These are phyloP conservation scores for Suillus spraguei DNA, from an alignment of 768 basidiomycete species.

Conservation along the genomic window DNA sequence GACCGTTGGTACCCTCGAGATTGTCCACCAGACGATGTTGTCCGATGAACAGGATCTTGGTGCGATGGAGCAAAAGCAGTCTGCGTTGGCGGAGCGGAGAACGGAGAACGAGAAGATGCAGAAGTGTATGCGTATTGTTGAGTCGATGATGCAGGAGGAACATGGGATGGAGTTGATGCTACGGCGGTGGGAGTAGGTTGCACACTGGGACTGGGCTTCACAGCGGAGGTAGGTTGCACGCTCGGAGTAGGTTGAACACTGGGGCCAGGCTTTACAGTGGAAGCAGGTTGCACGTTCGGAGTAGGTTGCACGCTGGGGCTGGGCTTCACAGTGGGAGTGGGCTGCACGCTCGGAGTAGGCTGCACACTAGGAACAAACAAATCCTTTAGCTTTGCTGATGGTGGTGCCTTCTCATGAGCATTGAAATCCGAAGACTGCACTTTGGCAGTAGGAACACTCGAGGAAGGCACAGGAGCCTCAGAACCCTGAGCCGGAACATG, in stretches of 20 bases:
- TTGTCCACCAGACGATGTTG: conserved; percentile 17
- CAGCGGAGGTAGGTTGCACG: not conserved
- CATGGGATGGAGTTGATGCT: not conserved
- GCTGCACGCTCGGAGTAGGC: not conserved
- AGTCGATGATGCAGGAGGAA: conserved; percentile 3
- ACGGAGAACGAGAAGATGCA: conserved; percentile 19
- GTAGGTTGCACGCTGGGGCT: not conserved
- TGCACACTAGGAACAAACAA: not conserved
- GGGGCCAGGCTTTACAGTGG: not conserved
- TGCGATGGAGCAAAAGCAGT: conserved; percentile 15
- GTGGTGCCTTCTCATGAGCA: conserved; percentile 19
- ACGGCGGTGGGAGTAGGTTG: not conserved
- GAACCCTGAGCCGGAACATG: conserved; percentile 14
- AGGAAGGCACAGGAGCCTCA: conserved; percentile 14
- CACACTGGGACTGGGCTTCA: not conserved
- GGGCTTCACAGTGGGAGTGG: not conserved
- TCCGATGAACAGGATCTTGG: conserved; percentile 21
- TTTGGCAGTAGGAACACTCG: not conserved
- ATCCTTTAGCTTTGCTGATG: conserved; percentile 27
- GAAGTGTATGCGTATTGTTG: conserved; percentile 16
- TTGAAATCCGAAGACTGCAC: conserved; percentile 18
- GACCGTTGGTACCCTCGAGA: conserved; percentile 30
- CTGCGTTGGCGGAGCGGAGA: conserved; percentile 28
- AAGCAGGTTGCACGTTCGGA: not conserved
- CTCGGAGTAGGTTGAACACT: not conserved